phyloP scores from a whole-genome alignment of 208 protist species.

The Phytomonas francai region DNA sequence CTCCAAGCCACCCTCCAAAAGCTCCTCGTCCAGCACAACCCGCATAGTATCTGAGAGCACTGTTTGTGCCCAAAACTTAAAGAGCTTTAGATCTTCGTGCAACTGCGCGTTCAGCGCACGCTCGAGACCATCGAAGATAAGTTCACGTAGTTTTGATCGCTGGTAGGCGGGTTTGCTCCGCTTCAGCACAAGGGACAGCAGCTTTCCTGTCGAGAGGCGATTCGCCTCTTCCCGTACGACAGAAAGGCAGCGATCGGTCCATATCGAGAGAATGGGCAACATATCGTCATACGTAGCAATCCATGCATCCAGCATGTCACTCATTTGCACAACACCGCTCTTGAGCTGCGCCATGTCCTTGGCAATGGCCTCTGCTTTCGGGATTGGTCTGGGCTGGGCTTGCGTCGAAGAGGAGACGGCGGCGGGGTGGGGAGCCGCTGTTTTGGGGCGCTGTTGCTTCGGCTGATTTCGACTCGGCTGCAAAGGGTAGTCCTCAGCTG shows the following conservation, averaged over 20 bases:
- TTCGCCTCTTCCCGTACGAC: conserved; percentile 61
- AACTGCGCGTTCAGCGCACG: conserved; percentile 41
- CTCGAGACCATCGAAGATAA: conserved; percentile 29
- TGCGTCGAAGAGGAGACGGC: too few species aligned
- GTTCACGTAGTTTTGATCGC: conserved; percentile 17
- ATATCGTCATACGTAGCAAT: conserved; percentile 35
- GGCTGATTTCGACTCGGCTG: too few species aligned
- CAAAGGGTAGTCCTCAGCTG: too few species aligned
- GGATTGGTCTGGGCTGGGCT: too few species aligned
- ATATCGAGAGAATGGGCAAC: conserved; percentile 30
- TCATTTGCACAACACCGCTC: neutral
- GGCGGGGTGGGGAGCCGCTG: too few species aligned
- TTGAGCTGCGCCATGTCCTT: conserved; percentile 46
- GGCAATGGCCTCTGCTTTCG: conserved; percentile 32
- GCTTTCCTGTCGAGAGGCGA: conserved; percentile 33
- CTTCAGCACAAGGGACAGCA: conserved; percentile 30
- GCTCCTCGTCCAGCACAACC: conserved; percentile 49
- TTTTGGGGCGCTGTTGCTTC: too few species aligned
- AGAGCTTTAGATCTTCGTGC: conserved; percentile 65
- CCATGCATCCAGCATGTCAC: conserved; percentile 24
- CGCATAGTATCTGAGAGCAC: conserved; percentile 50
- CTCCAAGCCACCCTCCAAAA: conserved; percentile 61
- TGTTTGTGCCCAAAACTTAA: conserved; percentile 63
- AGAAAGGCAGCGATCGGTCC: conserved; percentile 58
- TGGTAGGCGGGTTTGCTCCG: conserved; percentile 13